A percentile compares a stretch with the other conserved stretches of the same genome.
Evolutionary conservation across 306 rosid genomes (phyloP).

Genomic region (Ochetophila trinervis): DNA sequence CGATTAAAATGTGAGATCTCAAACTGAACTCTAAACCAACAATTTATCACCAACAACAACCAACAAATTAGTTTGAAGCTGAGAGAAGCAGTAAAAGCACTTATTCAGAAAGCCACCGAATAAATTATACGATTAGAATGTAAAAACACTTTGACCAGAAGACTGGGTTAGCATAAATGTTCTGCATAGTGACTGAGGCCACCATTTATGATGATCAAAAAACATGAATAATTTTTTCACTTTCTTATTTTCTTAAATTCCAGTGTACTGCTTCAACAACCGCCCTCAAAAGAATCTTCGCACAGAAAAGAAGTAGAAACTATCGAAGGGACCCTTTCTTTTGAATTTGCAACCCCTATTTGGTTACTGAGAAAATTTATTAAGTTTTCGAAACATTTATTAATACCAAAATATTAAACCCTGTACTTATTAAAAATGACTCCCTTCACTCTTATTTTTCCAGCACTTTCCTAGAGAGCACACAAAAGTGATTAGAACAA

Average conservation of each 20-base stretch:
- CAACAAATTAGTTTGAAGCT: neutral
- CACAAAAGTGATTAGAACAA: slow-evolving; percentile 12
- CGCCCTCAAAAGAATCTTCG: slow-evolving; percentile 26
- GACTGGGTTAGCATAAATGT: slow-evolving; percentile 3
- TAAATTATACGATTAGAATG: neutral
- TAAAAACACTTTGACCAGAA: neutral
- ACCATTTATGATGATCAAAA: slow-evolving; percentile 1
- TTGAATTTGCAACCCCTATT: neutral
- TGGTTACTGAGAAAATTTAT: slow-evolving; percentile 12
- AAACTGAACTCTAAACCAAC: neutral
- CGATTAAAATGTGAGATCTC: slow-evolving; percentile 15
- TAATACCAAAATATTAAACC: neutral
- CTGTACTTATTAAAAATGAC: neutral
- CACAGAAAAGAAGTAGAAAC: slow-evolving; percentile 3
- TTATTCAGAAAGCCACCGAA: too few relatives aligned
- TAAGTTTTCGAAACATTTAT: neutral
- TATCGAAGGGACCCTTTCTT: slow-evolving; percentile 8
- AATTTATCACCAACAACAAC: neutral
- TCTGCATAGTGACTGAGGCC: slow-evolving; percentile 6
- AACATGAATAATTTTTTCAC: slow-evolving; percentile 5
- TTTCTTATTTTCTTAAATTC: neutral
- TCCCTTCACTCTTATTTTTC: neutral
- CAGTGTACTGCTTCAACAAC: slow-evolving; percentile 17
- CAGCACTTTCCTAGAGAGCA: slow-evolving; percentile 22
- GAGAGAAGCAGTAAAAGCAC: neutral